phyloP scores from a whole-genome alignment of 768 basidiomycete species.

The Leccinum uliginosum region DNA sequence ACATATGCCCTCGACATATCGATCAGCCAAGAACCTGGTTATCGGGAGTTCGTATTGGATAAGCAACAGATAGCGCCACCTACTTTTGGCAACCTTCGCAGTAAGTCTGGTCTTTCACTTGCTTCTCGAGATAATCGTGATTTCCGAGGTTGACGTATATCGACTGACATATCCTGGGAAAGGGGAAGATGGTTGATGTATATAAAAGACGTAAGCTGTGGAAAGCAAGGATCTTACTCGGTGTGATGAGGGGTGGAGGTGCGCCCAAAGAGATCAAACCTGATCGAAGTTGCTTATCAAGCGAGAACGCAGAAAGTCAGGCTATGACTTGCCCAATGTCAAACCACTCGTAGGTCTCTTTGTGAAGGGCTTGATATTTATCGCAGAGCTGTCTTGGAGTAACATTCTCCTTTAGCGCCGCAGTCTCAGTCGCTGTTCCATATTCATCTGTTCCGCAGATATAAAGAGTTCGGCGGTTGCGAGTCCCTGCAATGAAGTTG shows the following conservation, averaged over 20 bases:
- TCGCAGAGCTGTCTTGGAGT: conserved; percentile 81
- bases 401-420: conserved; percentile 84
- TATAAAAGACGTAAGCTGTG: neutral
- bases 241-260: conserved; percentile 90
- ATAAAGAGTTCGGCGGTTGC: conserved; percentile 88
- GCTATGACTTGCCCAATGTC: conserved; percentile 68
- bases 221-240: conserved; percentile 49
- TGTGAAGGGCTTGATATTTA: conserved; percentile 85
- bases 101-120: conserved; percentile 89
- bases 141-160: conserved; percentile 83
- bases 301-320: neutral
- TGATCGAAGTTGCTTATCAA: conserved; percentile 25
- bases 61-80: conserved; percentile 13
- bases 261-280: conserved; percentile 94
- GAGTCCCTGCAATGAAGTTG: conserved; percentile 40
- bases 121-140: conserved; percentile 71
- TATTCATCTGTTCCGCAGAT: conserved; percentile 99
- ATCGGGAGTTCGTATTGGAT: conserved; percentile 7
- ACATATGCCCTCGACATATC: conserved; percentile 97
- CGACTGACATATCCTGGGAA: conserved; percentile 77
- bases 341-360: conserved; percentile 96
- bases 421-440: conserved; percentile 98
- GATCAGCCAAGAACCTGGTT: conserved; percentile 86
- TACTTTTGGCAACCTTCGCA: conserved; percentile 89
- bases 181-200: neutral